Evolutionary conservation across 2,329 filamentous ascomycete genomes (phyloP).

Genomic region (Leptographium radiaticola): DNA sequence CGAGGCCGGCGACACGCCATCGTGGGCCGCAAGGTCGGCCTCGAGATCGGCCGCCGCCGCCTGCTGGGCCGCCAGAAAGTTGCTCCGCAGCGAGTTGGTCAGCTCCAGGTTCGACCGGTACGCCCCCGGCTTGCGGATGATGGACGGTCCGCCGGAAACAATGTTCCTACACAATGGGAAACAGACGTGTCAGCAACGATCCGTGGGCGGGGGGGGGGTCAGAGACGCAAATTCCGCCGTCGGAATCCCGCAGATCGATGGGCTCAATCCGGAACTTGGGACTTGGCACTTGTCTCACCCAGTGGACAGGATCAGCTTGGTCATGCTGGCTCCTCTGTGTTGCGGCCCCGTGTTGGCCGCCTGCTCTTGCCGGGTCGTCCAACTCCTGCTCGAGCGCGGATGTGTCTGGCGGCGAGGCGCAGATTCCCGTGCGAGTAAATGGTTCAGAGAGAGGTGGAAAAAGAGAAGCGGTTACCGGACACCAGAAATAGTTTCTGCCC

Average conservation of each 20-base stretch:
- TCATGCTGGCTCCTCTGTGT: slow-evolving; percentile 29
- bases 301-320: slow-evolving; percentile 75
- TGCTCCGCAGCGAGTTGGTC: slow-evolving; percentile 73
- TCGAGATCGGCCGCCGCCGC: slow-evolving; percentile 28
- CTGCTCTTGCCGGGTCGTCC: too few species aligned
- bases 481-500: background rate
- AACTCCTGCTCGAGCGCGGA: too few species aligned
- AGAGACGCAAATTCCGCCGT: background rate
- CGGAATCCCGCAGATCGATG: too few species aligned
- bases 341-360: too few species aligned
- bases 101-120: slow-evolving; percentile 89
- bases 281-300: too few species aligned
- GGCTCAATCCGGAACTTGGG: too few species aligned
- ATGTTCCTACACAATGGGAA: slow-evolving; percentile 47
- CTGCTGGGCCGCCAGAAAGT: slow-evolving; percentile 63
- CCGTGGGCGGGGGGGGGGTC: background rate
- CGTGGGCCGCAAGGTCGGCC: slow-evolving; percentile 16
- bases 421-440: background rate
- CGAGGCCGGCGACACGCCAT: background rate
- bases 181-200: slow-evolving; percentile 6
- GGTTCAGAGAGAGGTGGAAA: background rate
- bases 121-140: slow-evolving; percentile 65
- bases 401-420: background rate
- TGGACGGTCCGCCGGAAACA: slow-evolving; percentile 69
- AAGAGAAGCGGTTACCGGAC: background rate